phyloP scores from a whole-genome alignment of 1,139 yeast genomes.

The Zygosaccharomyces pseudobailii region DNA sequence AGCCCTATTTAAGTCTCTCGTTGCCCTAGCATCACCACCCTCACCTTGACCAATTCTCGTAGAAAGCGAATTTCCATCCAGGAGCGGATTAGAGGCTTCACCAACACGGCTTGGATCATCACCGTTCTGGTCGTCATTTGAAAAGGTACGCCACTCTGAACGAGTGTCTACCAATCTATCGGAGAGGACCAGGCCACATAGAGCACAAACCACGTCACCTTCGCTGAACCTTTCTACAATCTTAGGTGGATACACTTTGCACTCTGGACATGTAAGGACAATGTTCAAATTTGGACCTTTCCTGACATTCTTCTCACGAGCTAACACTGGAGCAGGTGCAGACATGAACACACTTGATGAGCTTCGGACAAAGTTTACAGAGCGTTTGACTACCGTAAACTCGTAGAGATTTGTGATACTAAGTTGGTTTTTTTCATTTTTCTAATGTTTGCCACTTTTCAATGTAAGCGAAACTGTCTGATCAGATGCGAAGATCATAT shows the following conservation, averaged over 20 bases:
- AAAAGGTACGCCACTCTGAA: conserved; percentile 97
- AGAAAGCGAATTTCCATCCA: conserved; percentile 88
- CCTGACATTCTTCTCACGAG: conserved; percentile 29
- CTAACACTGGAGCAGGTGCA: conserved; percentile 22
- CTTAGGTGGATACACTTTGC: conserved; percentile 93
- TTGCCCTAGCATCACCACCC: conserved; percentile 58
- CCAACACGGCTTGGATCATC: conserved; percentile 99
- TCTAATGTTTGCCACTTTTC: neutral
- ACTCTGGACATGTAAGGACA: conserved; percentile 90
- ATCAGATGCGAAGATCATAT: neutral
- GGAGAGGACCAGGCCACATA: conserved; percentile 90
- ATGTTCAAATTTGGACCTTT: conserved; percentile 77
- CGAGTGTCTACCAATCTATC: conserved; percentile 92
- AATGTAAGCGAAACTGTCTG: neutral
- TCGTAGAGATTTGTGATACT: neutral
- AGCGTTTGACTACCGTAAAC: neutral
- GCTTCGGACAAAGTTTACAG: neutral
- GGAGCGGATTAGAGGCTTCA: conserved; percentile 91
- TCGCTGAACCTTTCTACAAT: conserved; percentile 91
- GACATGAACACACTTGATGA: conserved; percentile 12
- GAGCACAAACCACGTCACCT: conserved; percentile 96
- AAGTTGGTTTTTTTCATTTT: neutral
- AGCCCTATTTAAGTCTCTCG: conserved; percentile 84
- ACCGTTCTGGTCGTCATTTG: conserved; percentile 95
- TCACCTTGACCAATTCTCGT: conserved; percentile 87